These are phyloP conservation scores for Xylariaceae sp. DNA, from an alignment of 2,329 filamentous ascomycete genomes.

Conservation along the genomic window DNA sequence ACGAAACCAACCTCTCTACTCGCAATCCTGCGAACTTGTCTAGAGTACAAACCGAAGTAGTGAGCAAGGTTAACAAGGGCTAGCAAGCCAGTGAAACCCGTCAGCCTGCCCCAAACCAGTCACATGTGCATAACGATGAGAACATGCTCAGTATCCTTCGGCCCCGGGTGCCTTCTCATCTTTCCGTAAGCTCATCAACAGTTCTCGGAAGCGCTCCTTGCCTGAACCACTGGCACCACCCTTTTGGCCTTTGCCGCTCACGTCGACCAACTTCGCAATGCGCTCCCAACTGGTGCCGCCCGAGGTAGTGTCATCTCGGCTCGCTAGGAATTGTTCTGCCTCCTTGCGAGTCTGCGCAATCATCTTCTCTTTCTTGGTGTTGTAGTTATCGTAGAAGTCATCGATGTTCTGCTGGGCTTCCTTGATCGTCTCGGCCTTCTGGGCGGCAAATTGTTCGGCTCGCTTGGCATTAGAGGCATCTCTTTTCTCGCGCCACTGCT, in stretches of 20 bases:
- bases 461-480: conserved; percentile 82
- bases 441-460: conserved; percentile 77
- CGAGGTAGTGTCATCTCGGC: conserved; percentile 87
- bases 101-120: conserved; percentile 10
- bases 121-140: conserved; percentile 24
- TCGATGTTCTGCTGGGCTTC: conserved; percentile 94
- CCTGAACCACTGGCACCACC: conserved; percentile 88
- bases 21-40: conserved; percentile 20
- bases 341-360: conserved; percentile 87
- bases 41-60: conserved; percentile 30
- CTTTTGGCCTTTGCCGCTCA: conserved; percentile 88
- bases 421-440: conserved; percentile 83
- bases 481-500: conserved; percentile 89
- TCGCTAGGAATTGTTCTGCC: conserved; percentile 88
- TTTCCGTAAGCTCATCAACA: conserved; percentile 85
- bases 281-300: conserved; percentile 98
- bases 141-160: conserved; percentile 56
- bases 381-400: conserved; percentile 99
- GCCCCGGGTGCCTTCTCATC: conserved; percentile 82
- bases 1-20: conserved; percentile 21
- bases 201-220: conserved; percentile 94
- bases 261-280: conserved; percentile 95
- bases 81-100: conserved; percentile 7
- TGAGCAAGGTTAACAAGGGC: conserved; percentile 7
- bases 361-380: conserved; percentile 94